Percentiles rank a stretch among this genome's conserved stretches.
Evolutionary conservation across 2,329 filamentous ascomycete genomes (phyloP).

Genomic region (Drechslerella stenobrocha): DNA sequence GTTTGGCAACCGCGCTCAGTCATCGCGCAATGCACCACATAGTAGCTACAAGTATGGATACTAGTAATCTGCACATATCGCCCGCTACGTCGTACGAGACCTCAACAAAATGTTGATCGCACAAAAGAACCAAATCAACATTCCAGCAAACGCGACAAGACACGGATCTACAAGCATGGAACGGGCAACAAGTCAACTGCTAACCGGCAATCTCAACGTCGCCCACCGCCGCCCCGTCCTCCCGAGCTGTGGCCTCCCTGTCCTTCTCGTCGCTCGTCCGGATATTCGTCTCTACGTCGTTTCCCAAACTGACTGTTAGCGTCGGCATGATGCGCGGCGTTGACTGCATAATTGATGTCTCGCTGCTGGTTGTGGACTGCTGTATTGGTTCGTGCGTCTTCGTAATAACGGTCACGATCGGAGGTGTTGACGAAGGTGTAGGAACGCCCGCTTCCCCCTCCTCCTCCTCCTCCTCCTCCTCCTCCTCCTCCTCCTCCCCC

Average conservation of each 20-base stretch:
- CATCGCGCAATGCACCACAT: too few relatives aligned
- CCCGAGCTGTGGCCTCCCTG: conserved; percentile 5
- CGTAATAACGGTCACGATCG: conserved; percentile 9
- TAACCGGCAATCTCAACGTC: conserved; percentile 26
- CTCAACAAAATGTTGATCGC: too few relatives aligned
- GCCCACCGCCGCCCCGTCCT: conserved; percentile 12
- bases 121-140: too few relatives aligned
- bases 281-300: neutral
- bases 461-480: too few relatives aligned
- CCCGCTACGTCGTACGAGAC: too few relatives aligned
- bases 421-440: conserved; percentile 27
- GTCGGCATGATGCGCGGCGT: conserved; percentile 43
- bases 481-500: conserved; percentile 3
- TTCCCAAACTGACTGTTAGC: conserved; percentile 22
- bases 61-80: too few relatives aligned
- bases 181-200: too few relatives aligned
- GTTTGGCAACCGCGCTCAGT: too few relatives aligned
- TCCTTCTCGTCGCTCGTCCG: conserved; percentile 13
- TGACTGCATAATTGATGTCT: conserved; percentile 26
- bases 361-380: conserved; percentile 26
- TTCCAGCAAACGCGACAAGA: too few relatives aligned
- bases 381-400: conserved; percentile 12
- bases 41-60: too few relatives aligned
- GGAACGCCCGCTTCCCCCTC: conserved; percentile 6
- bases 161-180: too few relatives aligned